A percentile compares a stretch with the other conserved stretches of the same genome.
phyloP scores from a whole-genome alignment of 352 stramenopile genomes.

The Salisapilia sapeloensis region DNA sequence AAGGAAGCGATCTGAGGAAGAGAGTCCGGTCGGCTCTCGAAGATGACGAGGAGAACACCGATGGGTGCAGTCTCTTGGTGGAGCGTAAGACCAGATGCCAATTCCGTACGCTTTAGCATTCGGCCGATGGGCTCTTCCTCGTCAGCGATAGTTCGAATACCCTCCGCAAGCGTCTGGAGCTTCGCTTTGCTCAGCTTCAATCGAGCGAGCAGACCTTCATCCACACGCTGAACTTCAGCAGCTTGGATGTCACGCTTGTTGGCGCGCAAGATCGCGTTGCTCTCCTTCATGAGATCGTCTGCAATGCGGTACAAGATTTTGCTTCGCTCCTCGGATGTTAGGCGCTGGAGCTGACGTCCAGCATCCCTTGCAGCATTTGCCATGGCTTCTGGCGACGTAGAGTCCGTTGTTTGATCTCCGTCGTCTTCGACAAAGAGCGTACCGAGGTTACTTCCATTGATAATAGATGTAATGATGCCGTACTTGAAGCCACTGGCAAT shows the following conservation, averaged over 20 bases:
- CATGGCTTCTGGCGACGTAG: constrained; percentile 51
- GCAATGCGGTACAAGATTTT: constrained; percentile 83
- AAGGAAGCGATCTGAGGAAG: constrained; percentile 93
- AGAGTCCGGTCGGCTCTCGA: constrained; percentile 94
- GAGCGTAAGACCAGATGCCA: constrained; percentile 84
- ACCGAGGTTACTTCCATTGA: constrained; percentile 64
- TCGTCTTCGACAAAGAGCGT: constrained; percentile 78
- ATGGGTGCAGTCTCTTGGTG: constrained; percentile 92
- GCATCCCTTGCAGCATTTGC: constrained; percentile 66
- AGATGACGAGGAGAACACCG: constrained; percentile 96
- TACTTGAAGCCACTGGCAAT: constrained; percentile 90
- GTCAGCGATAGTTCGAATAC: constrained; percentile 86
- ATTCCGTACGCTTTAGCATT: constrained; percentile 72
- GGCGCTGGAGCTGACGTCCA: constrained; percentile 75
- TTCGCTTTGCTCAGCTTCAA: constrained; percentile 87
- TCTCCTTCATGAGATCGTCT: constrained; percentile 61
- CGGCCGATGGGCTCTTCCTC: constrained; percentile 57
- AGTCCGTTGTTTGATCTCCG: constrained; percentile 12
- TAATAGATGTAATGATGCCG: constrained; percentile 80
- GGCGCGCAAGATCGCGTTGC: constrained; percentile 77
- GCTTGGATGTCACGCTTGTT: constrained; percentile 87
- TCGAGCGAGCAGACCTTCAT: constrained; percentile 50
- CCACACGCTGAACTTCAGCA: constrained; percentile 40
- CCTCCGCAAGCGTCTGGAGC: constrained; percentile 87
- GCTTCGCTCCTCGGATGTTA: constrained; percentile 74